Percentiles rank a stretch among this genome's conserved stretches.
phyloP scores from a whole-genome alignment of 1,284 basidiomycete species.

The Puccinia polysora region DNA sequence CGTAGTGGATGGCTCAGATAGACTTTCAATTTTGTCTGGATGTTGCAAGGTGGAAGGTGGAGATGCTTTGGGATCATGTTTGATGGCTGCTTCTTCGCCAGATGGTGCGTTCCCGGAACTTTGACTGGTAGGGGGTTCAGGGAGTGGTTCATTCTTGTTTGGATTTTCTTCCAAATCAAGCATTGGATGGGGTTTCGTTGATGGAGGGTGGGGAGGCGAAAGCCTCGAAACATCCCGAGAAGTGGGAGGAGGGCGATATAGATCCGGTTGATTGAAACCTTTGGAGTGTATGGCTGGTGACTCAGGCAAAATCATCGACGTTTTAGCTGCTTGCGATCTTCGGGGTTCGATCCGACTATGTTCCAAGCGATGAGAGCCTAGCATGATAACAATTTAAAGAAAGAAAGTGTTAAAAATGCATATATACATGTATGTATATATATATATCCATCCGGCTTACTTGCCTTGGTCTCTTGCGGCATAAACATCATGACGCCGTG shows the following conservation, averaged over 20 bases:
- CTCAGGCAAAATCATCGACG: background rate
- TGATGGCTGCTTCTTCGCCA: conserved; percentile 5
- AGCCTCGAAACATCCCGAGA: background rate
- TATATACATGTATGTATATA: background rate
- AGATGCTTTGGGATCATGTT: no score
- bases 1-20: background rate
- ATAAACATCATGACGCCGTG: conserved; percentile 21
- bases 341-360: background rate
- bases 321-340: conserved; percentile 16
- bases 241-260: conserved; percentile 21
- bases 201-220: conserved; percentile 13
- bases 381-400: no score
- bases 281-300: background rate
- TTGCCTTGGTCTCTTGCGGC: conserved; percentile 20
- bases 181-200: conserved; percentile 8
- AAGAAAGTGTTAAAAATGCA: background rate
- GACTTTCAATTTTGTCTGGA: no score
- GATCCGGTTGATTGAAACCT: conserved; percentile 13
- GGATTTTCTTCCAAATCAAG: conserved; percentile 24
- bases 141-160: background rate
- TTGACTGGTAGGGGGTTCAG: background rate
- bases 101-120: background rate
- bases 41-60: no score
- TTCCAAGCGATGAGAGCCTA: conserved; percentile 4
- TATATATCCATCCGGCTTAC: background rate